These are phyloP conservation scores for Vaccinium vitisidaea DNA, from an alignment of 148 eudicot genomes.

Conservation along the genomic window DNA sequence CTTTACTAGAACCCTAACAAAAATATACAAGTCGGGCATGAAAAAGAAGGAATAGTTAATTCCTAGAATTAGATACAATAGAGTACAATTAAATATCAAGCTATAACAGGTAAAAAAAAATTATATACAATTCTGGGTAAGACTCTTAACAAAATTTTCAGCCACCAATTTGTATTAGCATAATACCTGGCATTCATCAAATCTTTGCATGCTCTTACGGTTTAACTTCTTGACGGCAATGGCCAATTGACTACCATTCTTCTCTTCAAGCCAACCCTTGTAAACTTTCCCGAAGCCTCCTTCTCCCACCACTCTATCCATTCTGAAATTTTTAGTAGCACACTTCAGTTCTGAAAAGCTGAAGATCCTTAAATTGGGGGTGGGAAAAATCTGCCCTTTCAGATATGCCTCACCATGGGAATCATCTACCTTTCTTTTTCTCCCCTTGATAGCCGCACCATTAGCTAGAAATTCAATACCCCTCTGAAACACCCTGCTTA, in stretches of 20 bases:
- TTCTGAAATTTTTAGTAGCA: conserved; percentile 52
- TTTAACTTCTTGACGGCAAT: conserved; percentile 79
- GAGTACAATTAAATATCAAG: neutral
- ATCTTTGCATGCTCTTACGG: conserved; percentile 69
- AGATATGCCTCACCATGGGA: conserved; percentile 16
- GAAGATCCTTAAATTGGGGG: conserved; percentile 52
- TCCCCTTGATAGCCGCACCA: neutral
- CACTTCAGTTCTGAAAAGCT: conserved; percentile 50
- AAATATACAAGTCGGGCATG: too few species aligned
- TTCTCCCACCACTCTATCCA: conserved; percentile 67
- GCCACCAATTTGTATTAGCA: neutral
- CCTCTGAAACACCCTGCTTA: neutral
- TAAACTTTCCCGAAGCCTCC: conserved; percentile 83
- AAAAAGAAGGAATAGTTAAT: neutral
- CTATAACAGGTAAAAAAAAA: neutral
- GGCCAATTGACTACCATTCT: conserved; percentile 35
- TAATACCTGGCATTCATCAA: conserved; percentile 82
- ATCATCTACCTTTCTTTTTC: neutral
- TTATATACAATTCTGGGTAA: neutral
- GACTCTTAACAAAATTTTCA: neutral
- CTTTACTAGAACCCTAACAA: neutral
- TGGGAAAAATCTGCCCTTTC: conserved; percentile 45
- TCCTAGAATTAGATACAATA: neutral
- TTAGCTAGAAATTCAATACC: neutral
- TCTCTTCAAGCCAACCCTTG: conserved; percentile 74